Evolutionary conservation across 2,329 filamentous ascomycete genomes (phyloP), one percentile per base, ranked within the genome.

Genomic region (Cladophialophora yegresii): DNA sequence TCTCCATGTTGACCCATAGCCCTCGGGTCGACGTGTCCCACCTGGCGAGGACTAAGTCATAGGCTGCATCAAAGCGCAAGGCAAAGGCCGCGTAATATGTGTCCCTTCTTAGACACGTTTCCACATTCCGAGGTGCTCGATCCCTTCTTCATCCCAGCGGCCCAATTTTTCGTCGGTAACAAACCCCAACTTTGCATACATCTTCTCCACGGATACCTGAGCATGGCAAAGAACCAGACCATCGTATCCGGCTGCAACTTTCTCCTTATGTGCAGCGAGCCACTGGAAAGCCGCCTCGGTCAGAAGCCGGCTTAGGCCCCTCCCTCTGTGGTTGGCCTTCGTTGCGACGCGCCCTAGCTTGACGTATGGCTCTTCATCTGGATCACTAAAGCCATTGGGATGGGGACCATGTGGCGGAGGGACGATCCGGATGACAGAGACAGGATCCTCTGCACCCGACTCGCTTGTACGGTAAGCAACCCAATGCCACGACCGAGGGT

Each of bases 41-140:
- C 26, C 4, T 26, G 7, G 12, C 13, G 20, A 28, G 47, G 47
- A 26, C 26, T 26, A 50, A 28, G 47, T 50, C 22, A 50, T 50
- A 50, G 47, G 47, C 47, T 28, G 47, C 20, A 50, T 28, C 47
- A 26, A 26, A 10, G 47, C 22, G 20, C 20, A 12, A 8, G 9
- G 23, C 20, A 50, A n/a, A n/a, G n/a, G 23, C 47, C 51, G 28
- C 28, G 51, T 7, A n/a, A 1, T n/a, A 10, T 33, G 51, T 26
- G 12, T 4, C 16, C 23, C 10, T 20, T 54, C 10, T 20, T 67
- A 61, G n/a, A 79, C 59, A 60, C 76, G 69, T 75, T 77, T 83
- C 83, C 85, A 96, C 92, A 97, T 96, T 65, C 90, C 92, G 20
- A 96, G 83, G 79, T 96, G 92, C 69, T 85, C 81, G 61, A 96